Base-by-base conservation (phyloP, 2,329 filamentous ascomycete species). In the Ophiosphaerella herpotricha region DNA sequence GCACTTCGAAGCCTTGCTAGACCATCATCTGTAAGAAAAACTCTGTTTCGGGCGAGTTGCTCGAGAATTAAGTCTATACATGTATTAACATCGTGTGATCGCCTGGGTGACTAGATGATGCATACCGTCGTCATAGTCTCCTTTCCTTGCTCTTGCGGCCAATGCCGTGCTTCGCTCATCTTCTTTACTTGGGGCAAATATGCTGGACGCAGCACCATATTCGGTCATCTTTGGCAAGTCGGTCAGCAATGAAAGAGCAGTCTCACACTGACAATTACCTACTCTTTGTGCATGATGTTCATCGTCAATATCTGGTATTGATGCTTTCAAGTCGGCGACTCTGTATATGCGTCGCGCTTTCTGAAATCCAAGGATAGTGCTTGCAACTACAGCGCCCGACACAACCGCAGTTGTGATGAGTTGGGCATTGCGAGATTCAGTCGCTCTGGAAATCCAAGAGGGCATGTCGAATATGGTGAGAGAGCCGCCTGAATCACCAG, bases 41-140 rank as follows among this genome's bases (percentile, higher is more conserved):
- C 91, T 46, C 90, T 85, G 71, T 97, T 97, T 42, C 94, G 87
- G 2, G 93, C 92, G 11, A 99, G 83, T 73, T 99, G 94, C 76
- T 99, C 94, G 39, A 96, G 82, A 49, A 97, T 93, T 37, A 99
- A 82, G 64, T 94, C 92, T 85, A 57, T n/a, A 21, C 13, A 31
- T 21, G 39, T 51, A 39, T 50, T 35, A 54, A 50, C 40, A 41
- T 39, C 23, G 31, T 36, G 23, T 23, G 39, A 43, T 32, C 4
- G 24, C 21, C 14, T 7, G 39, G 43, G 38, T 39, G 16, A 38
- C 11, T 18, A 7, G 13, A 11, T 33, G 8, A 38, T 32, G 46
- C 42, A n/a, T 54, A 82, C 81, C 82, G 58, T 87, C 82, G 68
- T 86, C 84, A 54, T 86, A 87, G 61, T 86, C 83, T 18, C 85